These are phyloP conservation scores for Saccharomycopsis fermentans DNA, from an alignment of 805 yeast species.

Conservation along the genomic window DNA sequence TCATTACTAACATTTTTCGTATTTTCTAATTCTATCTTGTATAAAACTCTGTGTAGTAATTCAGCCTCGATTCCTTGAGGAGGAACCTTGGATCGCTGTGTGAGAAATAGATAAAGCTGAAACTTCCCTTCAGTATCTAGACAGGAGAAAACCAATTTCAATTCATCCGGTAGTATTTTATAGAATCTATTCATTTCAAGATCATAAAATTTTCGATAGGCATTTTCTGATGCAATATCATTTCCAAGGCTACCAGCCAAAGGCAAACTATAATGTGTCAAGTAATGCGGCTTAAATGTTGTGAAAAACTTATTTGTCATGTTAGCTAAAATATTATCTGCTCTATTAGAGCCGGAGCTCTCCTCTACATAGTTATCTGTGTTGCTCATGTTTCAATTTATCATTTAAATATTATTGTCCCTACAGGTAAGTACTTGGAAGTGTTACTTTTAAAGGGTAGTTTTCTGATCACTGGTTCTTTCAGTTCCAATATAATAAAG, in stretches of 20 bases:
- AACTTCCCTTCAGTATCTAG: slow-evolving; percentile 5
- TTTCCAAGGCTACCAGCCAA: not conserved
- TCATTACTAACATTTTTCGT: not conserved
- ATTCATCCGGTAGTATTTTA: slow-evolving; percentile 8
- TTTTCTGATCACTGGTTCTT: not conserved
- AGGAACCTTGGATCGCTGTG: slow-evolving; percentile 3
- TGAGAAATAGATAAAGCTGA: slow-evolving; percentile 9
- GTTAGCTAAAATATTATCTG: not conserved
- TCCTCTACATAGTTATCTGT: not conserved
- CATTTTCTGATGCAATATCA: not conserved
- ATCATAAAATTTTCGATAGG: slow-evolving; percentile 6
- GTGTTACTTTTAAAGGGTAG: too few species aligned
- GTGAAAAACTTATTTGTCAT: not conserved
- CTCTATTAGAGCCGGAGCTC: not conserved
- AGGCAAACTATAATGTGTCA: not conserved
- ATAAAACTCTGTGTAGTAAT: slow-evolving; percentile 1
- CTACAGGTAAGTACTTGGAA: too few species aligned
- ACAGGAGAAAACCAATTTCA: slow-evolving; percentile 5
- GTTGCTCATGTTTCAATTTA: not conserved
- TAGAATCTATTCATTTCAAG: slow-evolving; percentile 11
- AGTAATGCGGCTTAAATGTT: not conserved
- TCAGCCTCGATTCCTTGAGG: slow-evolving; percentile 11
- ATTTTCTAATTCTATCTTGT: not conserved
- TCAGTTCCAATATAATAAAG: not conserved
- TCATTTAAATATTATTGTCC: too few species aligned